Base-by-base conservation (phyloP, 495 filamentous ascomycete species). In the Darksidea phi region DNA sequence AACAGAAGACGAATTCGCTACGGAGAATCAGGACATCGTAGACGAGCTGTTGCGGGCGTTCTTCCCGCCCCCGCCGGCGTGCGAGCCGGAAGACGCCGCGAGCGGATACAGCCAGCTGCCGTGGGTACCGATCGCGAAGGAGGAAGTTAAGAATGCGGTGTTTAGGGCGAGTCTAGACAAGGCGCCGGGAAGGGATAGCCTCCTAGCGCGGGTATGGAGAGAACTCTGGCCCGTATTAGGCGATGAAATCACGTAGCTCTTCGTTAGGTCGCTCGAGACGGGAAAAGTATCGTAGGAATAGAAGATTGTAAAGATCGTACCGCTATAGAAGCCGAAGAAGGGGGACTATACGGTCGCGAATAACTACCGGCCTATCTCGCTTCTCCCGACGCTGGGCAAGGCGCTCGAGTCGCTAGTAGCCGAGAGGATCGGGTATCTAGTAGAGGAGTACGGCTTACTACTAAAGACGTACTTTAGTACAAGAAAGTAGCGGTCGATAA, bases 391-490 rank as follows among this genome's bases (percentile, higher is more conserved):
- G 23, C 51, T 68, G 52, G 62, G 62, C 20, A 68, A 68, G 51
- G 66, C 56, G 12, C 61, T 68, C 6, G 50, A 68, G 52, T 55
- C 56, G n/a, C 42, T 68, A 24, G 49, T 68, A 18, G 62, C 61
- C 26, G 56, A 59, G 49, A 49, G 66, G 43, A 61, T 65, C 25
- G 36, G 55, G 20, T 66, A 60, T 42, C 37, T 68, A 36, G 57
- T 56, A 48, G 62, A 59, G 32, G 56, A 37, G 47, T 59, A 59
- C 45, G 26, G 6, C 49, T 24, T n/a, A 2, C 34, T 57, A 15
- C 71, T 64, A 0, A 67, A 49, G 24, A 68, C 64, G 36, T 64
- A 71, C 54, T 72, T 70, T 55, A 50, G 70, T 15, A 61, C 61
- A 4, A 18, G 71, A 25, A 73, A 70, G 52, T 42, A 68, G 49